These are phyloP conservation scores for Phylloporus sp. DNA, from an alignment of 768 basidiomycete genomes.

Conservation along the genomic window DNA sequence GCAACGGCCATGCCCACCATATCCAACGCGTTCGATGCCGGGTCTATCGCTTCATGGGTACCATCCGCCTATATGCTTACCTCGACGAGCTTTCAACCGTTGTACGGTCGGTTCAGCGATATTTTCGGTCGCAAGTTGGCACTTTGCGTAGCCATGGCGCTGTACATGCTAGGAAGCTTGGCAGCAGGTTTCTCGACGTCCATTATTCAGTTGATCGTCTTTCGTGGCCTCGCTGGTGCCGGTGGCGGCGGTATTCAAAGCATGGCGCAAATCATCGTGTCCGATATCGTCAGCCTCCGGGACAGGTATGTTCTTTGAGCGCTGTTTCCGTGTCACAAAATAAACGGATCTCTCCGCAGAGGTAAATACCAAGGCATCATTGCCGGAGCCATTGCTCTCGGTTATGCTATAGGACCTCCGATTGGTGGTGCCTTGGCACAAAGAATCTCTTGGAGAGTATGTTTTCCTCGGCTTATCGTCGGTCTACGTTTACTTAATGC, in stretches of 20 bases:
- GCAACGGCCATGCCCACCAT: slow-evolving; percentile 73
- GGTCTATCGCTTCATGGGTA: slow-evolving; percentile 51
- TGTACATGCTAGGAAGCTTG: slow-evolving; percentile 63
- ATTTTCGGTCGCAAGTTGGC: slow-evolving; percentile 64
- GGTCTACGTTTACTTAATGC: not conserved
- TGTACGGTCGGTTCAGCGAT: slow-evolving; percentile 60
- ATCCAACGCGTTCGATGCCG: slow-evolving; percentile 56
- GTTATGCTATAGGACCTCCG: slow-evolving; percentile 63
- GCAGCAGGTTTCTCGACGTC: slow-evolving; percentile 61
- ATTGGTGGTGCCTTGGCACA: slow-evolving; percentile 63
- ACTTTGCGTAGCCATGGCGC: slow-evolving; percentile 50
- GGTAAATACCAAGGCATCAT: slow-evolving; percentile 79
- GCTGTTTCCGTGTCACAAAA: not conserved
- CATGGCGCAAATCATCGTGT: slow-evolving; percentile 65
- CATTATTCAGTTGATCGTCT: slow-evolving; percentile 64
- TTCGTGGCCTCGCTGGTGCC: slow-evolving; percentile 61
- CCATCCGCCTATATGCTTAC: slow-evolving; percentile 69
- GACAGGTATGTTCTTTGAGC: slow-evolving; percentile 41
- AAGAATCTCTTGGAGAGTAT: slow-evolving; percentile 57
- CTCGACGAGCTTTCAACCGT: slow-evolving; percentile 36
- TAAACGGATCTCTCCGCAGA: slow-evolving; percentile 26
- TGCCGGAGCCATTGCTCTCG: slow-evolving; percentile 47
- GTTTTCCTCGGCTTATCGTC: slow-evolving; percentile 14
- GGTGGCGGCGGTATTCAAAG: slow-evolving; percentile 70
- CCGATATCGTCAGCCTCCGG: slow-evolving; percentile 66